Base-by-base conservation (phyloP, 2,329 filamentous ascomycete genomes). In the Plenodomus biglobosus region DNA sequence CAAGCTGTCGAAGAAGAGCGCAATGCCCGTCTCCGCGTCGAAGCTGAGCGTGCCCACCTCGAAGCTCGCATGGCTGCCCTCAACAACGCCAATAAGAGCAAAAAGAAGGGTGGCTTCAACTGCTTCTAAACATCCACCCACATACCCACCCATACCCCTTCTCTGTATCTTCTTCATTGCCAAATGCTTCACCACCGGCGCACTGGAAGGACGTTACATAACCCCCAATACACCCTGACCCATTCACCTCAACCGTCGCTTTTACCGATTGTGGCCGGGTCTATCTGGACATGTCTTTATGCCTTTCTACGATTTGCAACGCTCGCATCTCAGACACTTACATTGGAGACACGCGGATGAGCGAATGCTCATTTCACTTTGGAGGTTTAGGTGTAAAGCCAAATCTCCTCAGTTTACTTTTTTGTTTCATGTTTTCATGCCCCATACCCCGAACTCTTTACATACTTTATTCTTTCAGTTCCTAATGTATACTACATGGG, bases 1-100 rank as follows among this genome's bases (percentile, higher is more conserved):
- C 90, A 96, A 71, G 89, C 91, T 52, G 90, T 97, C 18, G 95
- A 99, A 71, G 92, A 99, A 74, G 94, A 99, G 80, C 85, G 92
- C 62, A 92, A 90, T 77, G 95, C 95, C 76, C 82, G 94, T 52
- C 82, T 90, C 56, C 89, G 92, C 55, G 92, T 95, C 30, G 94
- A 99, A 77, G 85, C 88, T 57, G 94, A 94, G 37, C 82, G 88
- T 44, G 88, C 87, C 34, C 89, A 95, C 65, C 82, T 99, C 20
- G 92, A 99, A 75, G 90, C 95, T 77, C 84, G 92, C 47, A 99
- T 80, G 77, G 69, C 69, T 39, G 74, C 75, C 46, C 71, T 99
- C 85, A 91, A 92, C 66, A 86, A 88, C 49, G 87, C 94, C 71
- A 92, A 86, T 75, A 87, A 88, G 77, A 94, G 95, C 53, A 96